These are phyloP conservation scores for Microcyclospora tardicrescens DNA, from an alignment of 2,329 filamentous ascomycete species.

Conservation along the genomic window DNA sequence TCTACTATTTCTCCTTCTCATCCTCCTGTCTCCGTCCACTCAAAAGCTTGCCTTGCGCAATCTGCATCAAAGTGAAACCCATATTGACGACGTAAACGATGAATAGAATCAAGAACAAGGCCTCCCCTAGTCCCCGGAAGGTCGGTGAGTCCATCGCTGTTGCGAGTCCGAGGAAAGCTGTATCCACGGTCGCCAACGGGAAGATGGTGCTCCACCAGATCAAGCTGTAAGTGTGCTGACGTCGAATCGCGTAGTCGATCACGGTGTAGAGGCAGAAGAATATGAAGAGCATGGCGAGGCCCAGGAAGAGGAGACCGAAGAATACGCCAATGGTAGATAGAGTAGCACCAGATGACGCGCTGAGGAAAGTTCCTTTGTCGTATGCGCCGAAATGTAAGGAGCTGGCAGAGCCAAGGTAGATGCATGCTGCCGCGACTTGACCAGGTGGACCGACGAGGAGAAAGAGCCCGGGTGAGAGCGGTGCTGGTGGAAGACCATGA, in stretches of 20 bases:
- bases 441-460: conserved; percentile 10
- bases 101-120: conserved; percentile 5
- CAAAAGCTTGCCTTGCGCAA: conserved; percentile 5
- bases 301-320: conserved; percentile 7
- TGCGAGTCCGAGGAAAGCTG: conserved; percentile 6
- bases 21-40: conserved; percentile 1
- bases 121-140: conserved; percentile 6
- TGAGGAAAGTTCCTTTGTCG: conserved; percentile 10
- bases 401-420: conserved; percentile 7
- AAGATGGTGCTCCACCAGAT: conserved; percentile 12
- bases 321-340: conserved; percentile 2
- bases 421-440: conserved; percentile 7
- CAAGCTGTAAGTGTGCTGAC: conserved; percentile 5
- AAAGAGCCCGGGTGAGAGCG: conserved; percentile 4
- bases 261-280: conserved; percentile 6
- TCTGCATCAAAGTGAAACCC: conserved; percentile 6
- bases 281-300: conserved; percentile 7
- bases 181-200: conserved; percentile 10
- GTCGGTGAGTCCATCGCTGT: conserved; percentile 8
- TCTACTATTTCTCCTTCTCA: neutral
- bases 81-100: conserved; percentile 7
- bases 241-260: conserved; percentile 3
- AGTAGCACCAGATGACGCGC: neutral
- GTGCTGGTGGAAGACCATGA: conserved; percentile 5
- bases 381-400: conserved; percentile 8